Evolutionary conservation across 257 asterid species (phyloP).

Genomic region (Solanum gandarillasii): DNA sequence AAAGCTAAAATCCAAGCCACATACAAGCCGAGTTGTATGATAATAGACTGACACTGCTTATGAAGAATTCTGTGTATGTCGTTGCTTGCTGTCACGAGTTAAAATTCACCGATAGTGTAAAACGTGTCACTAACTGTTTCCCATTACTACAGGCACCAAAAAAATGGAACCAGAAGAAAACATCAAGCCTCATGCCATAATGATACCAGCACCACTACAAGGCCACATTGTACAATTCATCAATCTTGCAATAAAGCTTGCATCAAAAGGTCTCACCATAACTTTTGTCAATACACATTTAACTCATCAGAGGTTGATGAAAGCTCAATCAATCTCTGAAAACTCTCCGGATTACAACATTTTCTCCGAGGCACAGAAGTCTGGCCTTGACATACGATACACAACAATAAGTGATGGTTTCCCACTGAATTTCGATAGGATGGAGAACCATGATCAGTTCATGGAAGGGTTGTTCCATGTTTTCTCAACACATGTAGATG

Average conservation of each 20-base stretch:
- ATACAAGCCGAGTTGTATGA: not conserved
- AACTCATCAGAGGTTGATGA: conserved; percentile 12
- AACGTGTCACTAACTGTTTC: not conserved
- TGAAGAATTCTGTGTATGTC: not conserved
- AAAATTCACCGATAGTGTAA: not conserved
- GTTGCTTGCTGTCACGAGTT: not conserved
- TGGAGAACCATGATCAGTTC: conserved; percentile 3
- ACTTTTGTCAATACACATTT: conserved; percentile 22
- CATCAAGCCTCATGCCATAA: conserved; percentile 10
- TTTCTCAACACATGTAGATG: conserved; percentile 34
- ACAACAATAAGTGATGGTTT: conserved; percentile 43
- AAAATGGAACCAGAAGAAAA: not conserved
- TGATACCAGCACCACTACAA: conserved; percentile 22
- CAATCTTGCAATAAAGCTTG: conserved; percentile 19
- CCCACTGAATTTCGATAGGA: conserved; percentile 28
- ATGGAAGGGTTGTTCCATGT: conserved; percentile 2
- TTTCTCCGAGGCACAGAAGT: conserved; percentile 29
- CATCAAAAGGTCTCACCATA: conserved; percentile 21
- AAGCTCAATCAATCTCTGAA: not conserved
- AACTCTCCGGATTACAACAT: conserved; percentile 4
- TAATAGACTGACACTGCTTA: not conserved
- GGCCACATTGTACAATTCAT: conserved; percentile 26
- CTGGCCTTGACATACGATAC: conserved; percentile 56
- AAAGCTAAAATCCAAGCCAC: not conserved
- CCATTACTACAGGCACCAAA: not conserved